Evolutionary conservation across 805 yeast genomes (phyloP), one percentile per base, ranked within the genome.

Genomic region (Sporopachydermia quercuum): DNA sequence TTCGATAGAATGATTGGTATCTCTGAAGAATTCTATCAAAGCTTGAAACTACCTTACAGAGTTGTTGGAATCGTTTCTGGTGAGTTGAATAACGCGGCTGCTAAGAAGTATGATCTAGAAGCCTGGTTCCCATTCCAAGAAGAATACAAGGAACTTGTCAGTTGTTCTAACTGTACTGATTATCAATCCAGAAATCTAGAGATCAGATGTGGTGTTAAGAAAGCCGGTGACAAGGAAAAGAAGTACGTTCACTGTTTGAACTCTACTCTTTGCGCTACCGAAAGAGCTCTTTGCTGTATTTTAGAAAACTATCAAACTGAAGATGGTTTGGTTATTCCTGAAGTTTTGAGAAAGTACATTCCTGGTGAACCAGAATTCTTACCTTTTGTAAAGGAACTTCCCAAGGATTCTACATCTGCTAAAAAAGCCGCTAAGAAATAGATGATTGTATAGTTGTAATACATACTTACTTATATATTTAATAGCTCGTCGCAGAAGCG

Each of bases 81-180:
- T 54, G 98, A 89, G 69, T 76, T 91, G 60, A 91, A 91, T 73
- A 91, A 91, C 54, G 96, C 98, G 40, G 98, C 98, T 46, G 97
- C 98, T 49, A 91, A 91, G 72, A 91, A 91, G 65, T 91, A 80
- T 68, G 98, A 91, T 68, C 74, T 91, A 58, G 98, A 91, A 71
- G 98, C 98, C 39, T 91, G 98, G 98, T 91, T 91, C 93, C 98
- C 98, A 58, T 91, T 71, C 83, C 98, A 91, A 71, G 74, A 86
- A 62, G 98, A 91, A 66, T 91, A 83, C 70, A 91, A 91, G 68
- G 98, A 91, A 69, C 76, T 91, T 55, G 98, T 91, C 42, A 85
- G 96, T 15, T 89, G 97, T 70, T 89, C 97, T 43, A 91, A 91
- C 74, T 91, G 98, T 76, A 91, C 98, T 44, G 98, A 91, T 67